Evolutionary conservation across 148 eudicot species (phyloP), one percentile per base, ranked within the genome.

Genomic region (Oxyria digyna): DNA sequence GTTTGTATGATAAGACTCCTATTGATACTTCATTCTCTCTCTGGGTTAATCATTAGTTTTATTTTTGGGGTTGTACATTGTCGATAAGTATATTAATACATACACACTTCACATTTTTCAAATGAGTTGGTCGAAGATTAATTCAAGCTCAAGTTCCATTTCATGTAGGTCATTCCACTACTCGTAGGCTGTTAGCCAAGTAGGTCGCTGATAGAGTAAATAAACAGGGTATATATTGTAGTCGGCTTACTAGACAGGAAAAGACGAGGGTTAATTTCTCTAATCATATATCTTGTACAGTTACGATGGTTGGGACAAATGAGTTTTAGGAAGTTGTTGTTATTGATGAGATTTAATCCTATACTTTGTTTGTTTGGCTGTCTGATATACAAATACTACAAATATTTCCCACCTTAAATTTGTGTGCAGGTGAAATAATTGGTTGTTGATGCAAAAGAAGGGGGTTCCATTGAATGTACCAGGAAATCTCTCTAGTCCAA

Each of bases 111-210:
- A n/a, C n/a, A n/a, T n/a, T n/a, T n/a, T n/a, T n/a, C n/a, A n/a
- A n/a, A n/a, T n/a, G n/a, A n/a, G n/a, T n/a, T n/a, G n/a, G n/a
- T n/a, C n/a, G n/a, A n/a, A n/a, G n/a, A n/a, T n/a, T n/a, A n/a
- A n/a, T n/a, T n/a, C n/a, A n/a, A n/a, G n/a, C n/a, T n/a, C n/a
- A n/a, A n/a, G n/a, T n/a, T n/a, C n/a, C n/a, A n/a, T n/a, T n/a
- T n/a, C n/a, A n/a, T n/a, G n/a, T n/a, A n/a, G n/a, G n/a, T n/a
- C n/a, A n/a, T n/a, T n/a, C n/a, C n/a, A n/a, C n/a, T n/a, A n/a
- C 98, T 54, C 96, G 90, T 37, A 85, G 98, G 84, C 77, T 94
- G 62, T 84, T 94, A 73, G 98, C 98, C 1, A 94, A 90, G 98
- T 97, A 94, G 73, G 95, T 94, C 73, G 90, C 88, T 70, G 98